A percentile compares a stretch with the other conserved stretches of the same genome.
Evolutionary conservation across 176 grass and related monocot species (phyloP).

Genomic region (Carex myosuroides): DNA sequence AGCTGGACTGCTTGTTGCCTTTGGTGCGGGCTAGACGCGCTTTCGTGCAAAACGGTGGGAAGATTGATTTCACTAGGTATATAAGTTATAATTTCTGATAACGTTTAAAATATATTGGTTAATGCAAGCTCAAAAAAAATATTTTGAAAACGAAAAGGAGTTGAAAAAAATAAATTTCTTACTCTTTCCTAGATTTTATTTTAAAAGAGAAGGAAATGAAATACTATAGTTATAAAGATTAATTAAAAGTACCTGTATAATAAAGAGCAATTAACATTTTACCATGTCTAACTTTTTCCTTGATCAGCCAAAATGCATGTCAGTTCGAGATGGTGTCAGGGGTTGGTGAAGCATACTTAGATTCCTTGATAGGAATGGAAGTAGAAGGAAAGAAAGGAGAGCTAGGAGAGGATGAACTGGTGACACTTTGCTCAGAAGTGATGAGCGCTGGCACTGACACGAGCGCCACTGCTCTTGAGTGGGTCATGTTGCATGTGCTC

Average conservation of each 20-base stretch:
- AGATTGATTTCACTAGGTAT: background rate
- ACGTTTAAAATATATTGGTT: too few relatives aligned
- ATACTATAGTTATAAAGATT: background rate
- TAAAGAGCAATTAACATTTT: too few relatives aligned
- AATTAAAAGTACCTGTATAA: too few relatives aligned
- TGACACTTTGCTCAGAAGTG: conserved; percentile 96
- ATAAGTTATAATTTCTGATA: background rate
- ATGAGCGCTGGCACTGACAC: conserved; percentile 98
- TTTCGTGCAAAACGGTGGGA: conserved; percentile 46
- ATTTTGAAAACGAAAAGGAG: background rate
- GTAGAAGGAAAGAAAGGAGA: conserved; percentile 49
- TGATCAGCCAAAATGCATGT: background rate
- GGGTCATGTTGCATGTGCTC: conserved; percentile 85
- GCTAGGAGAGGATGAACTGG: conserved; percentile 78
- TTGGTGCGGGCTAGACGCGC: conserved; percentile 54
- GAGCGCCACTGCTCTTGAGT: conserved; percentile 79
- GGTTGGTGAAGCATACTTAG: conserved; percentile 83
- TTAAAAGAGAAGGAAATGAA: background rate
- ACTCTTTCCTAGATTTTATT: background rate
- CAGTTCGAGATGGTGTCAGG: conserved; percentile 66
- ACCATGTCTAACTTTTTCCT: background rate
- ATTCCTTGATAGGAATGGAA: conserved; percentile 85
- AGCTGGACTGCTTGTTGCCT: conserved; percentile 64
- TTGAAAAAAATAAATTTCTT: background rate
- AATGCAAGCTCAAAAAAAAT: background rate